Percentiles rank a stretch among this genome's conserved stretches.
Evolutionary conservation across 192 early-diverging fungal species (phyloP).

Genomic region (Entomortierella lignicola): DNA sequence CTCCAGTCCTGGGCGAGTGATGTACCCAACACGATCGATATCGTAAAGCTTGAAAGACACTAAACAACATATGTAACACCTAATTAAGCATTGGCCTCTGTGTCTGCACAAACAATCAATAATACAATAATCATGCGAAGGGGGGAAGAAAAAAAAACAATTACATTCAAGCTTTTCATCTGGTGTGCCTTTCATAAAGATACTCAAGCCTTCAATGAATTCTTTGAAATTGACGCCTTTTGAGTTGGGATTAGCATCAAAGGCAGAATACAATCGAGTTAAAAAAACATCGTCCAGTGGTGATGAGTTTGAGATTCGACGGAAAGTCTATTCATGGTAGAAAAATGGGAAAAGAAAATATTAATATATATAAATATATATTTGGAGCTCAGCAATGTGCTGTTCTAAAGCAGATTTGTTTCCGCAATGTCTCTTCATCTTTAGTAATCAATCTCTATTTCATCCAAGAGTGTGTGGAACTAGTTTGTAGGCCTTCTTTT

Average conservation of each 20-base stretch:
- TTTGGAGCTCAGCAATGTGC: background rate
- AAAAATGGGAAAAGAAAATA: background rate
- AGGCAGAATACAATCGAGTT: conserved; percentile 81
- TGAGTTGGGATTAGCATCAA: conserved; percentile 69
- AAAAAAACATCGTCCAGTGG: conserved; percentile 76
- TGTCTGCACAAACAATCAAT: background rate
- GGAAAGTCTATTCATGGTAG: conserved; percentile 29
- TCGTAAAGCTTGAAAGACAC: conserved; percentile 86
- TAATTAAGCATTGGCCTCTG: conserved; percentile 26
- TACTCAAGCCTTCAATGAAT: conserved; percentile 73
- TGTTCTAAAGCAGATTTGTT: background rate
- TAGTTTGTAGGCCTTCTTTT: no score
- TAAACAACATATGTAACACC: conserved; percentile 37
- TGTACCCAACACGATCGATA: conserved; percentile 79
- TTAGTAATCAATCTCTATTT: no score
- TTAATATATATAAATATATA: background rate
- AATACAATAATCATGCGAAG: background rate
- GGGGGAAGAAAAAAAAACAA: conserved; percentile 12
- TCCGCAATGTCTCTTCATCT: background rate
- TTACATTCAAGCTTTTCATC: conserved; percentile 82
- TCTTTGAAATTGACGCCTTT: conserved; percentile 58
- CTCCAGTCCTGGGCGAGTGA: conserved; percentile 78
- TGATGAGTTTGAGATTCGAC: conserved; percentile 59
- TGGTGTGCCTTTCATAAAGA: conserved; percentile 81
- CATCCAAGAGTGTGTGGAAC: no score